A percentile compares a stretch with the other conserved stretches of the same genome.
Evolutionary conservation across 2,329 filamentous ascomycete genomes (phyloP).

Genomic region (Thyridium curvatum): DNA sequence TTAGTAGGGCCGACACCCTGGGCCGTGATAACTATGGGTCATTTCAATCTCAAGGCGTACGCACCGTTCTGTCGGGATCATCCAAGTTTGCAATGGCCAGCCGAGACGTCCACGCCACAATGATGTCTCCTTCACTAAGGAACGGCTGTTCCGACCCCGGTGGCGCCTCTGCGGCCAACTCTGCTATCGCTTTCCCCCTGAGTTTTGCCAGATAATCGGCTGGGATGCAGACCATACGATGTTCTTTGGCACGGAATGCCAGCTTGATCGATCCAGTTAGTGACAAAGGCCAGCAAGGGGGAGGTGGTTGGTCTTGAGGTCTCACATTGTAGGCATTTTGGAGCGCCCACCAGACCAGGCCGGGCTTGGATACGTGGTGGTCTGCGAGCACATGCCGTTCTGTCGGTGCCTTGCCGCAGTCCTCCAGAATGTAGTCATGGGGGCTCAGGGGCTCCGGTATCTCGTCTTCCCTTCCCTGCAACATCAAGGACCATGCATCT

Average conservation of each 20-base stretch:
- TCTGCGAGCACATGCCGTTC: slow-evolving; percentile 13
- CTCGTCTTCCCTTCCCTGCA: slow-evolving; percentile 26
- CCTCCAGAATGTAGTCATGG: slow-evolving; percentile 22
- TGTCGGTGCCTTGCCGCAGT: slow-evolving; percentile 4
- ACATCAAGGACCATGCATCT: slow-evolving; percentile 28
- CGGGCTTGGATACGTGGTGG: slow-evolving; percentile 9
- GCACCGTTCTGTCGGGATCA: slow-evolving; percentile 16
- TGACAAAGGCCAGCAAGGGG: too few species aligned
- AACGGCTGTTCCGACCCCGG: slow-evolving; percentile 14
- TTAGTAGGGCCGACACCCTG: too few species aligned
- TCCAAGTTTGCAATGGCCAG: slow-evolving; percentile 15
- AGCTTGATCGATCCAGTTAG: too few species aligned
- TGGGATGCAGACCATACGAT: slow-evolving; percentile 27
- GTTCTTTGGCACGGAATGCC: slow-evolving; percentile 14
- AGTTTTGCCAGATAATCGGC: slow-evolving; percentile 15
- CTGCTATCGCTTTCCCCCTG: slow-evolving; percentile 15
- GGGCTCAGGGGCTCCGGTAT: slow-evolving; percentile 18
- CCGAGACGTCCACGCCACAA: slow-evolving; percentile 27
- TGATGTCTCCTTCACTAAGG: slow-evolving; percentile 28
- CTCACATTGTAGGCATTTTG: slow-evolving; percentile 16
- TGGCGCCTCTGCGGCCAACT: slow-evolving; percentile 10
- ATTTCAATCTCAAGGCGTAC: slow-evolving; percentile 21
- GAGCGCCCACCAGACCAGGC: slow-evolving; percentile 15
- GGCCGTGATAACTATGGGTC: too few species aligned
- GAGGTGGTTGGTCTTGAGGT: too few species aligned